Evolutionary conservation across 208 protist species (phyloP).

Genomic region (Crithidia acanthocephali): DNA sequence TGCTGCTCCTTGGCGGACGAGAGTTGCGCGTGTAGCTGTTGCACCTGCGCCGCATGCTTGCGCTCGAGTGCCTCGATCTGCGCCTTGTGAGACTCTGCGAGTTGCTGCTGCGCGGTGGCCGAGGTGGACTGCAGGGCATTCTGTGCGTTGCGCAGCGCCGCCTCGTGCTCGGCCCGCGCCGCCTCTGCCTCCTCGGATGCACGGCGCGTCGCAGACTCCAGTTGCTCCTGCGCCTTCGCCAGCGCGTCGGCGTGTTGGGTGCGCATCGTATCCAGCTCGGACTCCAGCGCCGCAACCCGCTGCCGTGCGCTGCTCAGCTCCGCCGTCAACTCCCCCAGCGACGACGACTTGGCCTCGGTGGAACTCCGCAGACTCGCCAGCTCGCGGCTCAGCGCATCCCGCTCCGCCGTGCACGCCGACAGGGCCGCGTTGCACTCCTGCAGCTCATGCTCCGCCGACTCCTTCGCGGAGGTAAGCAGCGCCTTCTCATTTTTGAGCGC

Average conservation of each 20-base stretch:
- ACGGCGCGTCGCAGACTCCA: not conserved
- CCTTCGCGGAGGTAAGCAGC: slow-evolving; percentile 7
- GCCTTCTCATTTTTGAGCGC: slow-evolving; percentile 37
- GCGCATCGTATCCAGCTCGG: not conserved
- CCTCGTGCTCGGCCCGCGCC: slow-evolving; percentile 19
- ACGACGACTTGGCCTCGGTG: slow-evolving; percentile 18
- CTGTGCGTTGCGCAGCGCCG: slow-evolving; percentile 22
- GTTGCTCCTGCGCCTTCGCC: slow-evolving; percentile 8
- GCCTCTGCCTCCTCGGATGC: slow-evolving; percentile 9
- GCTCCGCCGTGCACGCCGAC: slow-evolving; percentile 5
- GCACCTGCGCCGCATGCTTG: slow-evolving; percentile 25
- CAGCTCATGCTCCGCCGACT: slow-evolving; percentile 20
- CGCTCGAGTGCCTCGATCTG: slow-evolving; percentile 32
- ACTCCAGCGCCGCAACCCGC: slow-evolving; percentile 11
- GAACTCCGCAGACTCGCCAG: slow-evolving; percentile 5
- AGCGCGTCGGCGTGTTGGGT: not conserved
- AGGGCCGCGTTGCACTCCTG: slow-evolving; percentile 20
- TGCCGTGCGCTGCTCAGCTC: slow-evolving; percentile 17
- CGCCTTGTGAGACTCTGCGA: slow-evolving; percentile 27
- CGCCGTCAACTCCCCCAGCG: slow-evolving; percentile 9
- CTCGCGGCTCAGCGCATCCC: slow-evolving; percentile 9
- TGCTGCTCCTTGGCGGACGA: slow-evolving; percentile 18
- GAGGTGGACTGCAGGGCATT: slow-evolving; percentile 10
- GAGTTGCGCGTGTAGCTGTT: slow-evolving; percentile 20
- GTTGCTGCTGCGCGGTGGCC: slow-evolving; percentile 19